A percentile compares a stretch with the other conserved stretches of the same genome.
phyloP scores from a whole-genome alignment of 495 filamentous ascomycete genomes.

The Aspergillus sparsus region DNA sequence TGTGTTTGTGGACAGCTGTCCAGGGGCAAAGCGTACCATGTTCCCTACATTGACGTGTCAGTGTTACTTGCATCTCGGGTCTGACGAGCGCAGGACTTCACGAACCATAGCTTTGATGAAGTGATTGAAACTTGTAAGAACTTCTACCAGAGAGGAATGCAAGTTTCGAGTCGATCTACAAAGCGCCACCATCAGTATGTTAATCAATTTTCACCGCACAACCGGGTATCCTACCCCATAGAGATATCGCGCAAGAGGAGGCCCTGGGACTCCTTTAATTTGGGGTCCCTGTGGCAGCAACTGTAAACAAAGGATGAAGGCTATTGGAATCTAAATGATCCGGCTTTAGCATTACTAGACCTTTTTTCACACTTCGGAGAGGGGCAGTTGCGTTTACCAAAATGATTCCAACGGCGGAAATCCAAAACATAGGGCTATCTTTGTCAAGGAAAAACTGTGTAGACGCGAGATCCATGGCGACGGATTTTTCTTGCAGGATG shows the following conservation, averaged over 20 bases:
- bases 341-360: neutral
- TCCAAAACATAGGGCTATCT: conserved; percentile 11
- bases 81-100: neutral
- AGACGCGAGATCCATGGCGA: conserved; percentile 23
- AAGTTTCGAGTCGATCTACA: conserved; percentile 26
- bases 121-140: conserved; percentile 25
- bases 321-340: conserved; percentile 21
- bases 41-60: conserved; percentile 14
- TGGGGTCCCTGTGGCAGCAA: conserved; percentile 20
- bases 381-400: conserved; percentile 15
- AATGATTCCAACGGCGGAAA: conserved; percentile 19
- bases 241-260: conserved; percentile 18
- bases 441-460: conserved; percentile 13
- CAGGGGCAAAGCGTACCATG: conserved; percentile 27
- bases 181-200: neutral
- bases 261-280: conserved; percentile 25
- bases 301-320: conserved; percentile 22
- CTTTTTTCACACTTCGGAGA: neutral
- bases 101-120: conserved; percentile 27
- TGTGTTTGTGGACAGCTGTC: conserved; percentile 32
- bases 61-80: neutral
- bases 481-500: conserved; percentile 12
- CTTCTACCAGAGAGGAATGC: conserved; percentile 25
- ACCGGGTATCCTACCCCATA: conserved; percentile 22
- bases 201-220: neutral